Conservation (phyloP, 2,329 filamentous ascomycete genomes). For the Zymoseptoria passerinii region DNA sequence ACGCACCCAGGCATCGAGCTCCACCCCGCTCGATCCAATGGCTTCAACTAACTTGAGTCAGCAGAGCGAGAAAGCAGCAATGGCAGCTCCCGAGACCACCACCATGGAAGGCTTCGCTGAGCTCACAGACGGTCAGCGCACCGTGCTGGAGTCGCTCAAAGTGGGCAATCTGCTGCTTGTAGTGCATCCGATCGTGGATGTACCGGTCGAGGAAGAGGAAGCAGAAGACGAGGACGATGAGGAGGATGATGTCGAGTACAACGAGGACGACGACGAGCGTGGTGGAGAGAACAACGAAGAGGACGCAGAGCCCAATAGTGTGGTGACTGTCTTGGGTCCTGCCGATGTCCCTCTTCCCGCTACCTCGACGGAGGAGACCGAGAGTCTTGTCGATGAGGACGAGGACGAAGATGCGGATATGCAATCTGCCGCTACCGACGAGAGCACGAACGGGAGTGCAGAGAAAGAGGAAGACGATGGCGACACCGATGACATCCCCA, state of each 20-base stretch:
- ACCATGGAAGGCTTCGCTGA: not conserved
- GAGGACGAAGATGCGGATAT: not conserved
- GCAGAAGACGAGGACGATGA: slow-evolving; percentile 7
- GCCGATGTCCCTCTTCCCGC: not conserved
- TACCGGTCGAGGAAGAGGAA: slow-evolving; percentile 1
- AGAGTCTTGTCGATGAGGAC: not conserved
- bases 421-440: not conserved
- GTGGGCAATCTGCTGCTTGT: not conserved
- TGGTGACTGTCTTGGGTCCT: not conserved
- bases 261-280: not conserved
- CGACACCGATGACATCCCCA: slow-evolving; percentile 1
- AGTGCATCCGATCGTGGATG: not conserved
- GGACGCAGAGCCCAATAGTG: not conserved
- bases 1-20: not conserved
- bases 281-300: slow-evolving; percentile 4
- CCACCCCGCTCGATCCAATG: not conserved
- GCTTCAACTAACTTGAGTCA: not conserved
- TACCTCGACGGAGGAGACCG: not conserved
- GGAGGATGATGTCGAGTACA: slow-evolving; percentile 1
- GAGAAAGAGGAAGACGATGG: slow-evolving; percentile 1
- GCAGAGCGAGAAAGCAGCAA: not conserved
- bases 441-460: not conserved
- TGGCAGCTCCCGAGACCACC: not conserved
- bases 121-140: not conserved
- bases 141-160: not conserved